Base-by-base conservation (phyloP, 495 filamentous ascomycete genomes). In the Massariosphaeria phaeospora region DNA sequence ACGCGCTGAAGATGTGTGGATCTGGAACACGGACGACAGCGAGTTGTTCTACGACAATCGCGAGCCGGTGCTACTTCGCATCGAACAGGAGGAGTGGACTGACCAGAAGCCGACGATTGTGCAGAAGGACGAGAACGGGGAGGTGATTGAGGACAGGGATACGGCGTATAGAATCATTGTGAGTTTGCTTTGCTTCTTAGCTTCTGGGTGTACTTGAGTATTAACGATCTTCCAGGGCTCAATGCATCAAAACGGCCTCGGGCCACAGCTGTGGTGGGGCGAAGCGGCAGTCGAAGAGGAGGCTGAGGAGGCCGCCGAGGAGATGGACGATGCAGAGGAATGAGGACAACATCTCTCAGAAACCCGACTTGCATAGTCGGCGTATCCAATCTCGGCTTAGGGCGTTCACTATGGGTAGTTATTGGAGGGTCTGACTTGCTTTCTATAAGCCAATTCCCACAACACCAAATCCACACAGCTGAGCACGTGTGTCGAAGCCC, bases 61-160 rank as follows among this genome's bases (percentile, higher is more conserved):
- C 59, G 93, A 97, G 71, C 75, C 84, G 52, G 91, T 95, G 8
- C 83, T 89, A 12, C 86, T 96, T 64, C 78, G 85, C 20, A 81
- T 97, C 15, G 80, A 91, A 50, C 74, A 80, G 23, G 93, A 99
- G 73, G 75, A 83, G 44, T 99, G 91, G 85, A 77, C 86, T 34
- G 91, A 97, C 63, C 84, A 94, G 68, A 81, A 84, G 6, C 91
- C 91, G 3, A 79, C 78, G 42, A 75, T 79, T 48, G 73, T 79
- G 17, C 66, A 69, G 1, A 73, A 74, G 30, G 78, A 75, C 36
- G 69, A 75, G 24, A 54, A 73, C 2, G 57, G 57, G 1, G 21
- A 35, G 1, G 21, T 48, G 1, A 34, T 53, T 31, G 68, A 72
- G 27, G 77, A 81, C 45, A 69, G 72, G 12, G 77, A 76, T 53